Evolutionary conservation across 768 basidiomycete genomes (phyloP), one percentile per base, ranked within the genome.

Genomic region (Calocybe gangraenosa): DNA sequence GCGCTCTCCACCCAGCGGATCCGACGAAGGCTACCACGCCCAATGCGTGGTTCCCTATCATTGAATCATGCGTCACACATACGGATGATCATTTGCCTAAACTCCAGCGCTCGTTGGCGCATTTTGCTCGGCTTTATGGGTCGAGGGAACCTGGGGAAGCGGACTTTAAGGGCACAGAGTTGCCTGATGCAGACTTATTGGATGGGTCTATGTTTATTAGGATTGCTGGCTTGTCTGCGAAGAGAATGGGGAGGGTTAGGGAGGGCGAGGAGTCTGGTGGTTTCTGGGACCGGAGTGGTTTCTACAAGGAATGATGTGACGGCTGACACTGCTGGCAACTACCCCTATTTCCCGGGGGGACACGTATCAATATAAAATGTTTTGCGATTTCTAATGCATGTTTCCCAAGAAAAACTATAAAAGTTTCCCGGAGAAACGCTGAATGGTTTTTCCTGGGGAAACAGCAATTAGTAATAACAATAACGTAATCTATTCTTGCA

Each of bases 131-230:
- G 17, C 10, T 59, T 7, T 61, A 57, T 40, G 58, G 68, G 10
- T 59, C 44, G 5, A 45, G 75, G 71, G 58, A 53, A 15, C 44
- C 54, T 0, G 58, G 60, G 2, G 37, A 45, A 20, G 17, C 37
- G 2, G 57, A 59, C 28, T 59, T 63, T 10, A 46, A 59, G 39
- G 53, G 47, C 0, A 68, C 68, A 3, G 57, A 69, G 19, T 57
- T 76, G 15, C 61, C 67, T 20, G 81, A 74, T 14, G 69, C 69
- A 3, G 74, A 74, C 33, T 42, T 58, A 28, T 54, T 73, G 15
- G 84, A 85, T 51, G 81, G 81, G 10, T 74, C 70, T 17, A 50
- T 84, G 47, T 84, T 84, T 55, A 53, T 80, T 37, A 65, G 79
- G 38, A 63, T 62, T 1, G 78, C 79, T 7, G 72, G 69, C 47